A percentile compares a stretch with the other conserved stretches of the same genome.
phyloP scores from a whole-genome alignment of 495 filamentous ascomycete genomes.

The Thozetella sp. region DNA sequence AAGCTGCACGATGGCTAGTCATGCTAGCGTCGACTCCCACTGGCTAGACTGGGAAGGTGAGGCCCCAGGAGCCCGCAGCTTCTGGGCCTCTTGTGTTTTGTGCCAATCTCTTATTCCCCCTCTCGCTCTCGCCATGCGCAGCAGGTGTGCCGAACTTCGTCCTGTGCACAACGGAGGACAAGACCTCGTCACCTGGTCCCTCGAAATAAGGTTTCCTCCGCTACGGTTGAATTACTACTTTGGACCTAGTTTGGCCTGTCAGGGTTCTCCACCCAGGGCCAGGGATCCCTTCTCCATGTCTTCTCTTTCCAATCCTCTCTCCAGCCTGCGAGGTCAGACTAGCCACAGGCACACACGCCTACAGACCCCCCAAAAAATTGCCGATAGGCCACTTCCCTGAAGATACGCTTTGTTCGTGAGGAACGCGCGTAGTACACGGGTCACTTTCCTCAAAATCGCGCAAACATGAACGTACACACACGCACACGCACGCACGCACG shows the following conservation, averaged over 20 bases:
- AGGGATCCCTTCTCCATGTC: not conserved
- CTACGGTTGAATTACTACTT: not conserved
- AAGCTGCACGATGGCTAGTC: not conserved
- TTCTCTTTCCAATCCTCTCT: too few relatives aligned
- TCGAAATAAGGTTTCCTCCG: conserved; percentile 1
- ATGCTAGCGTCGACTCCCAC: not conserved
- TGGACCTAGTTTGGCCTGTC: not conserved
- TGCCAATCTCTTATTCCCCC: not conserved
- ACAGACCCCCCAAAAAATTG: too few relatives aligned
- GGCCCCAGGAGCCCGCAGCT: not conserved
- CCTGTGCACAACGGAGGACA: not conserved
- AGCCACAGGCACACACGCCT: too few relatives aligned
- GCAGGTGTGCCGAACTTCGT: not conserved
- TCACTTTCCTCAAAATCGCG: too few relatives aligned
- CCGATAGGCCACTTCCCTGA: too few relatives aligned
- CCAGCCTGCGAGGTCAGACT: not conserved
- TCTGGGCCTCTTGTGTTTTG: not conserved
- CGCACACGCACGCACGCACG: too few relatives aligned
- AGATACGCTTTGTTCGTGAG: too few relatives aligned
- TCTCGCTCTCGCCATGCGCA: not conserved
- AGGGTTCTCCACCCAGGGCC: not conserved
- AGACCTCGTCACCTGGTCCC: not conserved
- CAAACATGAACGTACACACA: too few relatives aligned
- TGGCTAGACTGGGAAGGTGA: not conserved
- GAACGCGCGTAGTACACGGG: too few relatives aligned